Percentiles rank a stretch among this genome's conserved stretches.
Evolutionary conservation across 345 rosid genomes (phyloP).

Genomic region (Melaleuca alternifolia): DNA sequence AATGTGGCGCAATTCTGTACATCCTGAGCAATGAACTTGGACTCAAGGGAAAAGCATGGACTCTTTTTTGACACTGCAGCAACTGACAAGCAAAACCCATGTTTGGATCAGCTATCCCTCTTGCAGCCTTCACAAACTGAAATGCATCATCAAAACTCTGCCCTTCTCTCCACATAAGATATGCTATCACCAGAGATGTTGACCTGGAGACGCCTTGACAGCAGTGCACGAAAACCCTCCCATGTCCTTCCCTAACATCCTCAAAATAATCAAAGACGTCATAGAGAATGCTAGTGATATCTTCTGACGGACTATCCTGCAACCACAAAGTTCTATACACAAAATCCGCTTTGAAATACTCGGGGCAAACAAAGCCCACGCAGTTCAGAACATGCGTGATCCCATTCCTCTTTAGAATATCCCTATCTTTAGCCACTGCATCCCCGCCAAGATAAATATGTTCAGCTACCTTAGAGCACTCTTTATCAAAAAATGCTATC

Average conservation of each 20-base stretch:
- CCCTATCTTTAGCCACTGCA: constrained; percentile 86
- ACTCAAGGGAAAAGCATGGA: constrained; percentile 93
- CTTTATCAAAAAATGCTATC: constrained; percentile 91
- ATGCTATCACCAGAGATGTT: constrained; percentile 95
- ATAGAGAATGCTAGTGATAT: constrained; percentile 91
- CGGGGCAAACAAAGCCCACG: constrained; percentile 97
- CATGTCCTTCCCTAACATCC: constrained; percentile 87
- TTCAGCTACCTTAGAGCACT: constrained; percentile 92
- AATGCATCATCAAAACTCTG: constrained; percentile 98
- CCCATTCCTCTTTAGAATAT: constrained; percentile 66
- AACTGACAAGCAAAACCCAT: constrained; percentile 99
- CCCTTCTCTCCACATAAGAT: constrained; percentile 99
- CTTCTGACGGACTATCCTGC: constrained; percentile 98
- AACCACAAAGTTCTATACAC: constrained; percentile 93
- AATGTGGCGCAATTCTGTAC: constrained; percentile 91
- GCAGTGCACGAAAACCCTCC: constrained; percentile 96
- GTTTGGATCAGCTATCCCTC: constrained; percentile 98
- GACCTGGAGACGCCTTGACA: constrained; percentile 99
- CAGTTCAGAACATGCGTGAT: constrained; percentile 94
- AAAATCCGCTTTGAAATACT: constrained; percentile 85
- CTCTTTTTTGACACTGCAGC: constrained; percentile 95
- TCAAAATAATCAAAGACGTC: constrained; percentile 99
- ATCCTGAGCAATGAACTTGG: constrained; percentile 92
- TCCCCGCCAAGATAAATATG: constrained; percentile 97
- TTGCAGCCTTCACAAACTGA: constrained; percentile 90